Evolutionary conservation across 805 yeast genomes (phyloP).

Genomic region (Starmerella stellata): DNA sequence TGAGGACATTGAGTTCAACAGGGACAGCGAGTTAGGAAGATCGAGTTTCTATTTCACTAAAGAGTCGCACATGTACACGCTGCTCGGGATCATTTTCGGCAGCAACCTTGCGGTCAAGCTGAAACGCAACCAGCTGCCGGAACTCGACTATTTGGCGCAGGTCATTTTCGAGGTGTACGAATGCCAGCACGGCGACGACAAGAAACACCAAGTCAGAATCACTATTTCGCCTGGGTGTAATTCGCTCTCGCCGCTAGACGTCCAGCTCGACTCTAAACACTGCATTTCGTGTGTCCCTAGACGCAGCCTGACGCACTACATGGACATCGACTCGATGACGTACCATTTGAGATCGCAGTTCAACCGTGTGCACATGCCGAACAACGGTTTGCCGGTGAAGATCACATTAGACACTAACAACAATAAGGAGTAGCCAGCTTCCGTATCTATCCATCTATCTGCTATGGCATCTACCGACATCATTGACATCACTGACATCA

Average conservation of each 20-base stretch:
- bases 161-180: conserved; percentile 87
- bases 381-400: conserved; percentile 32
- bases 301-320: conserved; percentile 72
- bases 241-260: conserved; percentile 93
- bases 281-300: conserved; percentile 92
- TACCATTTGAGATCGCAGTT: conserved; percentile 68
- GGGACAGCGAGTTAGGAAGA: conserved; percentile 63
- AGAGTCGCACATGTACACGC: conserved; percentile 89
- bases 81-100: conserved; percentile 76
- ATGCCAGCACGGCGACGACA: conserved; percentile 43
- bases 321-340: conserved; percentile 76
- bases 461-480: not conserved
- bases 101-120: conserved; percentile 89
- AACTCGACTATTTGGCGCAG: conserved; percentile 85
- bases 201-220: conserved; percentile 75
- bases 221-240: conserved; percentile 97
- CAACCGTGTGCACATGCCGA: conserved; percentile 74
- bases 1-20: conserved; percentile 62
- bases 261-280: conserved; percentile 87
- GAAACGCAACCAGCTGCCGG: conserved; percentile 89
- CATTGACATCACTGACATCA: no score
- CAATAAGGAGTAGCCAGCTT: not conserved
- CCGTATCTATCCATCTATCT: not conserved
- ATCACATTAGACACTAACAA: conserved; percentile 10
- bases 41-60: conserved; percentile 87